Evolutionary conservation across 768 basidiomycete species (phyloP).

Genomic region (Hygrocybe coccinea): DNA sequence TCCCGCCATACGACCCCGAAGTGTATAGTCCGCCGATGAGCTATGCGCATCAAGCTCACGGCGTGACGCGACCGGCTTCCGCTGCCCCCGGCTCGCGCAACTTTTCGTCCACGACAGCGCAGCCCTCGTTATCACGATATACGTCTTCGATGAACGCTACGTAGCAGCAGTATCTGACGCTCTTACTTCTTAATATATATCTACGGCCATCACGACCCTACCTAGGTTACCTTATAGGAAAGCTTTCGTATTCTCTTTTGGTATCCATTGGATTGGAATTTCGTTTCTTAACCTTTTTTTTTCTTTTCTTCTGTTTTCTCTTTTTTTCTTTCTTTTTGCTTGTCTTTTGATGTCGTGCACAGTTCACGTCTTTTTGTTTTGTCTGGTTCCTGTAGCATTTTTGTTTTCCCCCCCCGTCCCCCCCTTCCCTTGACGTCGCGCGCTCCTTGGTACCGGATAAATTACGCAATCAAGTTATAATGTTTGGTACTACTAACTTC

Average conservation of each 20-base stretch:
- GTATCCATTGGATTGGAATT: not conserved
- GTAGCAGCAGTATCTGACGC: not conserved
- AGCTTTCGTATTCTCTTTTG: not conserved
- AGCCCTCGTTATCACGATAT: slow-evolving; percentile 1
- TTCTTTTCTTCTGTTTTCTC: not conserved
- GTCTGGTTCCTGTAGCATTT: too few species aligned
- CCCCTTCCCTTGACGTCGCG: too few species aligned
- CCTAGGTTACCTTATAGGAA: not conserved
- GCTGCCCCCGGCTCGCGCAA: slow-evolving; percentile 3
- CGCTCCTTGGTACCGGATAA: too few species aligned
- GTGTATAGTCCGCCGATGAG: not conserved
- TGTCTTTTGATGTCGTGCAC: not conserved
- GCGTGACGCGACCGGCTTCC: slow-evolving; percentile 2
- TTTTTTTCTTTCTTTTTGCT: not conserved
- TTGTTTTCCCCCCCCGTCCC: too few species aligned
- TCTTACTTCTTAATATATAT: not conserved
- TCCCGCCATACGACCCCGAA: slow-evolving; percentile 41
- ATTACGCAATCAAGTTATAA: too few species aligned
- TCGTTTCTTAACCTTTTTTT: not conserved
- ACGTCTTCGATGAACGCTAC: slow-evolving; percentile 1
- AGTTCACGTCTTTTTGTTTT: not conserved
- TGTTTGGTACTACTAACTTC: too few species aligned
- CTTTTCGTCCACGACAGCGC: not conserved
- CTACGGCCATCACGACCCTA: not conserved
- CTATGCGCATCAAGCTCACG: not conserved